Percentiles rank a stretch among this genome's conserved stretches.
phyloP scores from a whole-genome alignment of 306 rosid species.

The Cajanus cajan region DNA sequence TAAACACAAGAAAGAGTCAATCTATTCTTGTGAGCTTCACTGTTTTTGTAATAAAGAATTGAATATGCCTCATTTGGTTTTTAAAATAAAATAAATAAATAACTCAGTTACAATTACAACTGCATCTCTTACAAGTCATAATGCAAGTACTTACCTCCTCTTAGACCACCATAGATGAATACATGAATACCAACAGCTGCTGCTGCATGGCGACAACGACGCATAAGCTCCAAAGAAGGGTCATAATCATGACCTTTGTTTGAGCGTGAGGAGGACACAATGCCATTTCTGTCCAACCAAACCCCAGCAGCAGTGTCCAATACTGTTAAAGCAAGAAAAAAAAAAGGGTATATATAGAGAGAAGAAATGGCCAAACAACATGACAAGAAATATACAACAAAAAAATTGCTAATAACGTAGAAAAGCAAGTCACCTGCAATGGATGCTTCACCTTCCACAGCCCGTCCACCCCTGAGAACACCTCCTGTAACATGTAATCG shows the following conservation, averaged over 20 bases:
- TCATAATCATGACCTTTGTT: slow-evolving; percentile 80
- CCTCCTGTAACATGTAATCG: slow-evolving; percentile 99
- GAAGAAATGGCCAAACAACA: not conserved
- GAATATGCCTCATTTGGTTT: slow-evolving; percentile 15
- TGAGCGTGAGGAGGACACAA: slow-evolving; percentile 83
- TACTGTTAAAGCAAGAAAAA: slow-evolving; percentile 48
- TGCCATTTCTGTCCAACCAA: slow-evolving; percentile 94
- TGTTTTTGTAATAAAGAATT: not conserved
- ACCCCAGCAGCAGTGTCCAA: slow-evolving; percentile 99
- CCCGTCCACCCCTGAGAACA: slow-evolving; percentile 89
- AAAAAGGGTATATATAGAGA: not conserved
- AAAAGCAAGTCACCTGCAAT: slow-evolving; percentile 68
- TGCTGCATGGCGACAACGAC: slow-evolving; percentile 98
- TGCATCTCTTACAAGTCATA: not conserved
- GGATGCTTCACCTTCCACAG: slow-evolving; percentile 92
- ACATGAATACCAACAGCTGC: slow-evolving; percentile 85
- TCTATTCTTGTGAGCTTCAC: slow-evolving; percentile 21
- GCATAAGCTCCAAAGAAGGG: slow-evolving; percentile 88
- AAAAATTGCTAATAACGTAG: slow-evolving; percentile 4
- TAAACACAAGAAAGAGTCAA: not conserved
- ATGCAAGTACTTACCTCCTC: slow-evolving; percentile 67
- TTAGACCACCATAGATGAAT: slow-evolving; percentile 90
- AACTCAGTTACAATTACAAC: slow-evolving; percentile 20
- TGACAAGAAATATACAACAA: slow-evolving; percentile 3
- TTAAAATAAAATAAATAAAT: slow-evolving; percentile 2